Conservation (phyloP, 805 yeast species). For the Metschnikowia picachoensis region DNA sequence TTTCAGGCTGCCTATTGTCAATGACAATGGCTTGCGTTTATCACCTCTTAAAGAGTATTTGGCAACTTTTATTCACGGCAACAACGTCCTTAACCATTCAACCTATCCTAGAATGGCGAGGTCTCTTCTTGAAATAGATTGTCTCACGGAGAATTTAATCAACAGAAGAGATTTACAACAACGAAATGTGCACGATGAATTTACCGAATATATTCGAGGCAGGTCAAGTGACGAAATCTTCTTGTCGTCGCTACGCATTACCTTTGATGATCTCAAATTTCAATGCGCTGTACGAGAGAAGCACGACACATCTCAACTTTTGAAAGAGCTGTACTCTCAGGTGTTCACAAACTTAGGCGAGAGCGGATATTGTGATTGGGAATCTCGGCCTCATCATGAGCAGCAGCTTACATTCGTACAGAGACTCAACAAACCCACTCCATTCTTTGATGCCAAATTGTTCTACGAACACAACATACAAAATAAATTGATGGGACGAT, state of each 20-base stretch:
- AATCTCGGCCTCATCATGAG: conserved; percentile 10
- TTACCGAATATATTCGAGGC: conserved; percentile 31
- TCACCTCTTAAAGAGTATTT: conserved; percentile 17
- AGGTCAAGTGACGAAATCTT: conserved; percentile 24
- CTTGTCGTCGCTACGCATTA: conserved; percentile 46
- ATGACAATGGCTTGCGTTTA: conserved; percentile 9
- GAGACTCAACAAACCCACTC: conserved; percentile 18
- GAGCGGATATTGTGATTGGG: conserved; percentile 15
- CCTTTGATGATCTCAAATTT: conserved; percentile 55
- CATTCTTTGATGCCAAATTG: conserved; percentile 4
- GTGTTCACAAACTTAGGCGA: conserved; percentile 15
- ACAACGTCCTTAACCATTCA: conserved; percentile 28
- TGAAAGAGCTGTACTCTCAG: conserved; percentile 17
- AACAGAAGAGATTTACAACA: conserved; percentile 48
- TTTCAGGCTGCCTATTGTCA: conserved; percentile 55
- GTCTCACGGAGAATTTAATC: conserved; percentile 52
- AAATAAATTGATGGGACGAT: conserved; percentile 2
- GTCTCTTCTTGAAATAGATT: conserved; percentile 68
- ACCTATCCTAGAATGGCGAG: conserved; percentile 53
- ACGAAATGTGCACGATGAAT: conserved; percentile 48
- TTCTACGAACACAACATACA: conserved; percentile 7
- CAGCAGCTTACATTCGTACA: conserved; percentile 30
- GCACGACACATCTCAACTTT: conserved; percentile 14
- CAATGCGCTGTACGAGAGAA: conserved; percentile 44
- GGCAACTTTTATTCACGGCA: conserved; percentile 17